Conservation (phyloP, 2,329 filamentous ascomycete species). For the Paecilomyces sp. region DNA sequence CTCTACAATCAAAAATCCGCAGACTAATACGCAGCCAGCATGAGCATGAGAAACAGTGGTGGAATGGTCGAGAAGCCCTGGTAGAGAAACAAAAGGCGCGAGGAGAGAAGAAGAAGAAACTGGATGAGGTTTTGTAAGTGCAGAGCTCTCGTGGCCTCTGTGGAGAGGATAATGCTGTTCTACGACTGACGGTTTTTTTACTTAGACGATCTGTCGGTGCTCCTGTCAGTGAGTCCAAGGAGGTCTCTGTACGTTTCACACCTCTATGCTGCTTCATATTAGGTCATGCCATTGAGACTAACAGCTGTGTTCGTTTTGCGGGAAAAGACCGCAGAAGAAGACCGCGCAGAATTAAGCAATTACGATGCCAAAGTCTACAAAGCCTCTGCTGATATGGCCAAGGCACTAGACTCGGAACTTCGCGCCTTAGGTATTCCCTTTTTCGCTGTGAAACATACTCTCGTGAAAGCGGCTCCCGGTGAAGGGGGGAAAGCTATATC, state of each 20-base stretch:
- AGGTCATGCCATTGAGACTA: neutral
- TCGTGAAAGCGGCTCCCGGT: constrained; percentile 24
- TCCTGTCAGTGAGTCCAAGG: constrained; percentile 22
- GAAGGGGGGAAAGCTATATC: neutral
- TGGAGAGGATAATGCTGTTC: neutral
- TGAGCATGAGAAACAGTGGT: constrained; percentile 57
- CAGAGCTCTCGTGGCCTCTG: neutral
- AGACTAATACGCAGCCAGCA: constrained; percentile 58
- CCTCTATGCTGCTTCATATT: neutral
- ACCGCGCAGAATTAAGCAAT: constrained; percentile 47
- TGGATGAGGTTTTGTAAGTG: constrained; percentile 49
- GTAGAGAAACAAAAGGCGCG: constrained; percentile 46
- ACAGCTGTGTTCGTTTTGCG: neutral
- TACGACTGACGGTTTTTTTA: constrained; percentile 3
- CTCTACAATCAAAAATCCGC: constrained; percentile 38
- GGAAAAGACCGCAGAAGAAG: constrained; percentile 37
- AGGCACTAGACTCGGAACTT: constrained; percentile 50
- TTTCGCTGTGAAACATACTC: constrained; percentile 45
- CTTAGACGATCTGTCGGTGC: constrained; percentile 41
- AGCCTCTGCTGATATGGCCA: constrained; percentile 53
- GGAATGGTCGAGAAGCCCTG: constrained; percentile 45
- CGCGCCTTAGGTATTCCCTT: constrained; percentile 55
- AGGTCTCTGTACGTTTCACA: constrained; percentile 21
- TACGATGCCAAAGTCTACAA: constrained; percentile 59
- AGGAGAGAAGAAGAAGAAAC: constrained; percentile 45